phyloP scores from a whole-genome alignment of 306 rosid genomes.

The Quercus engelmannii region DNA sequence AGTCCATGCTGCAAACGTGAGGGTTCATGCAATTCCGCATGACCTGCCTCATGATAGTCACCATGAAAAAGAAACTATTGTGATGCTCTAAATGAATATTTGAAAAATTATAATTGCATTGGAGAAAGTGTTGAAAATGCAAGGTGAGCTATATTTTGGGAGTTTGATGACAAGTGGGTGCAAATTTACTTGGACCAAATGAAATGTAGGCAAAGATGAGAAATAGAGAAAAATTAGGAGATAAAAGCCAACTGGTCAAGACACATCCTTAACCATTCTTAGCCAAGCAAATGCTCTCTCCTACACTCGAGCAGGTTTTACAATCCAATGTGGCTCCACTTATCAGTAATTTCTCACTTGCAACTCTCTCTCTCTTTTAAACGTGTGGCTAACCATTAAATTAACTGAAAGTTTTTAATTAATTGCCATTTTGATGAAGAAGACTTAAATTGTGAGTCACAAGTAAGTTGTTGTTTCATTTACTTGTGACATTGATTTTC shows the following conservation, averaged over 20 bases:
- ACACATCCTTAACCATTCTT: constrained; percentile 39
- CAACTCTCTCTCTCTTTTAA: constrained; percentile 17
- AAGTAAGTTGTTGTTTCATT: constrained; percentile 26
- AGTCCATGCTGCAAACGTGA: background rate
- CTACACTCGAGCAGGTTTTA: constrained; percentile 30
- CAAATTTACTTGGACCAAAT: constrained; percentile 32
- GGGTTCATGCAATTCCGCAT: background rate
- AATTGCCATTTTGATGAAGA: constrained; percentile 25
- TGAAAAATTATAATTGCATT: background rate
- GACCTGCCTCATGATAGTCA: background rate
- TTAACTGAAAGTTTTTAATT: constrained; percentile 23
- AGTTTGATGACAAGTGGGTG: background rate
- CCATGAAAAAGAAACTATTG: background rate
- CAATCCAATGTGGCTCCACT: constrained; percentile 34
- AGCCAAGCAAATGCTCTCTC: constrained; percentile 39
- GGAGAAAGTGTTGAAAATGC: no score
- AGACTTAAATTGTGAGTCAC: constrained; percentile 32
- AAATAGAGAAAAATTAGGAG: constrained; percentile 32
- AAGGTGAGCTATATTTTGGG: background rate
- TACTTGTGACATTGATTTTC: constrained; percentile 27
- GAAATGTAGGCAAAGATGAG: constrained; percentile 16
- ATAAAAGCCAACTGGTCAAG: constrained; percentile 28
- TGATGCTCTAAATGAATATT: background rate
- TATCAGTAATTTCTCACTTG: constrained; percentile 30
- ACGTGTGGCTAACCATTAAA: constrained; percentile 44